Base-by-base conservation (phyloP, 139 green algal species). In the Chlorella sp. region DNA sequence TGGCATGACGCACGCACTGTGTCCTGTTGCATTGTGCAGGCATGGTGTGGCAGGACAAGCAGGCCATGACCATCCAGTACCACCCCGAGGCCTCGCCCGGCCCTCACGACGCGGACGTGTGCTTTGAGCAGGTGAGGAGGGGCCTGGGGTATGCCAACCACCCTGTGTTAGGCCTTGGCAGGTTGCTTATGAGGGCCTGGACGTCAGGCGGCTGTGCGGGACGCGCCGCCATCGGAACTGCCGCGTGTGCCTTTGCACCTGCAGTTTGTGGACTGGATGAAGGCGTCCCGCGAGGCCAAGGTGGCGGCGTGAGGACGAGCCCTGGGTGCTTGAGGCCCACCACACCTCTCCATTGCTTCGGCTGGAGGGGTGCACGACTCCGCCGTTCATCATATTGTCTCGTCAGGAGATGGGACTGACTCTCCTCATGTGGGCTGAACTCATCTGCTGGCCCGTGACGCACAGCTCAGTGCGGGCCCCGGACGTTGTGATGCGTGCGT, bases 1-100 rank as follows among this genome's bases (percentile, higher is more conserved):
- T 36, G 4, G 59, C 59, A 66, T 66, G 24, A 66, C 24, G 24
- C 5, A 22, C 34, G 3, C 5, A 55, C 10, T 23, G 31, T 31
- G n/a, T 29, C 5, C n/a, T n/a, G n/a, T n/a, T n/a, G n/a, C n/a
- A n/a, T n/a, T n/a, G n/a, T 31, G 3, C 67, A 80, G 76, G 86
- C 63, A 87, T 91, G 83, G 42, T 88, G 70, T 87, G 82, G 71
- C 36, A 75, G 4, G 84, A 82, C 0, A 88, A 82, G 79, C 85
- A 87, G 83, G 91, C 89, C 3, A 94, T 99, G 88, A 97, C 89
- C 71, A 98, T 99, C 78, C 96, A 99, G 88, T 99, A 98, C 85
- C 95, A 99, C 83, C 95, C 95, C 1, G 95, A 99, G 87, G 91
- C 95, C 14, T 95, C 90, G 2, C 94, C 96, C 0, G 96, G 96